Conservation (phyloP, 2,329 filamentous ascomycete species). For the Trichophyton rubrum region DNA sequence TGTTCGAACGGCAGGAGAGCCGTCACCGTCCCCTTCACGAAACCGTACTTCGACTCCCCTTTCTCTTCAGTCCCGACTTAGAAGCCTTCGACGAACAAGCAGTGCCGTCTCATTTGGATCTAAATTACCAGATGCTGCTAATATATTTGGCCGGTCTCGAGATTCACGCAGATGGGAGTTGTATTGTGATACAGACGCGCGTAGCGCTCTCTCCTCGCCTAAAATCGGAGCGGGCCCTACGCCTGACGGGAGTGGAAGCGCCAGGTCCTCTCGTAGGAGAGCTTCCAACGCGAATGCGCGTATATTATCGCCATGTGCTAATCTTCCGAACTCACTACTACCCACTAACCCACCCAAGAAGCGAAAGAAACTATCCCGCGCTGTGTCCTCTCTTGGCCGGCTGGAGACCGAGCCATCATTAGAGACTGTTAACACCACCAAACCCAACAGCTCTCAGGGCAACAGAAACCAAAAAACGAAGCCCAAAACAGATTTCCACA, state of each 20-base stretch:
- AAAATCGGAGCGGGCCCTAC: conserved; percentile 49
- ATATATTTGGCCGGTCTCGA: conserved; percentile 61
- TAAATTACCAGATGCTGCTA: conserved; percentile 20
- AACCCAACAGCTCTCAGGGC: not conserved
- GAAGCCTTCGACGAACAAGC: conserved; percentile 55
- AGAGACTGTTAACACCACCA: conserved; percentile 12
- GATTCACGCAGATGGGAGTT: conserved; percentile 87
- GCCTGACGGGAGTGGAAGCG: not conserved
- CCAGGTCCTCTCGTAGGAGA: not conserved
- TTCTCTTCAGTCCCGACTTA: conserved; percentile 37
- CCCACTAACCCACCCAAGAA: conserved; percentile 41
- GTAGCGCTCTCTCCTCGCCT: conserved; percentile 67
- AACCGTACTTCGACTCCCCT: conserved; percentile 38
- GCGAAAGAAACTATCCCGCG: conserved; percentile 49
- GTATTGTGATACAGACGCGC: conserved; percentile 67
- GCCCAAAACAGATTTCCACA: conserved; percentile 23
- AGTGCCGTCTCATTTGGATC: conserved; percentile 47
- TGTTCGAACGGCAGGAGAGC: conserved; percentile 56
- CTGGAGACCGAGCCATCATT: conserved; percentile 39
- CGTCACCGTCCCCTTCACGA: conserved; percentile 54
- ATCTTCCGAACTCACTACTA: conserved; percentile 39
- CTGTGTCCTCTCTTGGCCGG: conserved; percentile 50
- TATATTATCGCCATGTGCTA: conserved; percentile 23
- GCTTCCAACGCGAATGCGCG: not conserved
- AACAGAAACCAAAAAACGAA: not conserved